Conservation (phyloP, 2,329 filamentous ascomycete species). For the Dactylella cylindrospora region DNA sequence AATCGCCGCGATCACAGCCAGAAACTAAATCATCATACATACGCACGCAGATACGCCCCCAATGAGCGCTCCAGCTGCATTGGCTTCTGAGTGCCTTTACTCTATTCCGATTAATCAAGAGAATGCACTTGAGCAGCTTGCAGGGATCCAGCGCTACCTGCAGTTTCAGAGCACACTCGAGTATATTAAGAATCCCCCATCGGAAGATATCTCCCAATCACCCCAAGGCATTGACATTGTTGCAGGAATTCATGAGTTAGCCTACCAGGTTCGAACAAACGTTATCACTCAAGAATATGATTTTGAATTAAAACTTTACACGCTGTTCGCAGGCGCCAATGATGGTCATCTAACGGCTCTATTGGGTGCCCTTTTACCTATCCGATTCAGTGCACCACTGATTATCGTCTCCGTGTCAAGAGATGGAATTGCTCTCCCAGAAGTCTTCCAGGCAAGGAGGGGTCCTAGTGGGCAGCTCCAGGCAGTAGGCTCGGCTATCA, state of each 20-base stretch:
- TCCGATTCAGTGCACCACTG: slow-evolving; percentile 37
- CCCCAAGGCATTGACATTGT: slow-evolving; percentile 25
- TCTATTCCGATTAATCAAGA: slow-evolving; percentile 39
- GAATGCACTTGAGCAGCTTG: slow-evolving; percentile 26
- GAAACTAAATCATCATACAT: no score
- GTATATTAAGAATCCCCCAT: slow-evolving; percentile 37
- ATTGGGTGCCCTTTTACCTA: slow-evolving; percentile 37
- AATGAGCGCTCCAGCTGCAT: slow-evolving; percentile 32
- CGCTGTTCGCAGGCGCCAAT: slow-evolving; percentile 27
- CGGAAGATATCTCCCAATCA: slow-evolving; percentile 30
- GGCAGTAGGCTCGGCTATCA: slow-evolving; percentile 30
- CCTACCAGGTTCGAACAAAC: slow-evolving; percentile 23
- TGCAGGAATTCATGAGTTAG: slow-evolving; percentile 24
- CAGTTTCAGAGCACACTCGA: slow-evolving; percentile 42
- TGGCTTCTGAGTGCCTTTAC: slow-evolving; percentile 34
- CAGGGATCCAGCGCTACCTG: slow-evolving; percentile 35
- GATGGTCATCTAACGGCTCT: slow-evolving; percentile 39
- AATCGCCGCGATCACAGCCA: no score
- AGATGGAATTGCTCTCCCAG: slow-evolving; percentile 24
- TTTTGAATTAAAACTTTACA: slow-evolving; percentile 29
- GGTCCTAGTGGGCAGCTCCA: slow-evolving; percentile 20
- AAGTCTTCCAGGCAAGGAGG: slow-evolving; percentile 27
- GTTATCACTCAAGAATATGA: slow-evolving; percentile 40
- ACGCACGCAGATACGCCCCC: slow-evolving; percentile 30
- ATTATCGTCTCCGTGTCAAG: slow-evolving; percentile 38